A percentile compares a stretch with the other conserved stretches of the same genome.
Evolutionary conservation across 805 yeast species (phyloP).

Genomic region (Lachancea quebecensis): DNA sequence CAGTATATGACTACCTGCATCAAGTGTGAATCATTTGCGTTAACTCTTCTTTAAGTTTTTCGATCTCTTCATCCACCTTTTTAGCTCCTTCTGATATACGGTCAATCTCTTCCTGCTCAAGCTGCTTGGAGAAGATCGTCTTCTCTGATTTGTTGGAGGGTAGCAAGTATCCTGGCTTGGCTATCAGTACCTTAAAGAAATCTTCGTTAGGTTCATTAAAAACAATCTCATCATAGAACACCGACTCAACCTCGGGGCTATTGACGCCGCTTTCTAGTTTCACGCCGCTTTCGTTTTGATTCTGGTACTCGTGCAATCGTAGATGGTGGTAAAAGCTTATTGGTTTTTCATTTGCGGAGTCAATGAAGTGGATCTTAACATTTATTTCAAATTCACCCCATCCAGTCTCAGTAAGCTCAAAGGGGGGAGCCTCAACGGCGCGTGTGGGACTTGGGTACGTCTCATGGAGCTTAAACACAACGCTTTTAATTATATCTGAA

Average conservation of each 20-base stretch:
- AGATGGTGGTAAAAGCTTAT: constrained; percentile 81
- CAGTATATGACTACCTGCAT: neutral
- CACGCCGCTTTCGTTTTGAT: constrained; percentile 19
- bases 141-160: constrained; percentile 35
- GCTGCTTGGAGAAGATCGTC: constrained; percentile 40
- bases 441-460: constrained; percentile 86
- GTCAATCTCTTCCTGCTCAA: constrained; percentile 61
- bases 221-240: constrained; percentile 81
- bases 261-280: constrained; percentile 16
- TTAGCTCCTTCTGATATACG: constrained; percentile 43
- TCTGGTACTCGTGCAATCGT: constrained; percentile 79
- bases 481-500: constrained; percentile 76
- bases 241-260: constrained; percentile 45
- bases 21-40: constrained; percentile 1
- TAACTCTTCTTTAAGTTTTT: constrained; percentile 35
- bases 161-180: constrained; percentile 52
- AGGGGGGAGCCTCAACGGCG: constrained; percentile 83
- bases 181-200: constrained; percentile 70
- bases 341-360: constrained; percentile 85
- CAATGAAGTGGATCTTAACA: constrained; percentile 75
- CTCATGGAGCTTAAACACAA: constrained; percentile 90
- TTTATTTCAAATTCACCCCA: constrained; percentile 99
- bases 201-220: constrained; percentile 94
- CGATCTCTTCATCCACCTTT: constrained; percentile 40
- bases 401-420: constrained; percentile 93